Conservation (phyloP, 345 rosid genomes). For the Pistacia atlantica region DNA sequence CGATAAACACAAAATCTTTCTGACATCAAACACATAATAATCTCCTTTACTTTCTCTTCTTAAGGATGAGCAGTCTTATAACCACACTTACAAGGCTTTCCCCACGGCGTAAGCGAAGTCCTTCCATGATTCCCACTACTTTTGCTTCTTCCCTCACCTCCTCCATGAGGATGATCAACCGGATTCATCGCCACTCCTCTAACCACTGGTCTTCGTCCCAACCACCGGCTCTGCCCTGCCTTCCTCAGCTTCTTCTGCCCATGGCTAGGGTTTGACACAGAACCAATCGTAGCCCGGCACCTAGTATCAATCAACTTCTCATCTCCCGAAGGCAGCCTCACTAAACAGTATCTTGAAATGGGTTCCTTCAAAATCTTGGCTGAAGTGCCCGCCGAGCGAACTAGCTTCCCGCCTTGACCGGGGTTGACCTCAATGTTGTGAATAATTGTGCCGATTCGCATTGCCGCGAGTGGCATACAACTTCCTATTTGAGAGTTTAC, state of each 20-base stretch:
- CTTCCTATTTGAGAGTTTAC: conserved; percentile 83
- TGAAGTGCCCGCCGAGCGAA: conserved; percentile 77
- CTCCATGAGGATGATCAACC: conserved; percentile 94
- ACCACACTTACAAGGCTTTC: conserved; percentile 84
- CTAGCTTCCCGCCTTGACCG: conserved; percentile 84
- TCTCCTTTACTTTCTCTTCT: conserved; percentile 44
- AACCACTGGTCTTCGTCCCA: conserved; percentile 78
- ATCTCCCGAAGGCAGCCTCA: conserved; percentile 73
- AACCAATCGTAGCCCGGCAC: conserved; percentile 78
- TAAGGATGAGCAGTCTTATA: conserved; percentile 60
- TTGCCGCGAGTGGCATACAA: conserved; percentile 77
- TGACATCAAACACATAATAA: background rate
- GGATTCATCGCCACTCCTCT: conserved; percentile 92
- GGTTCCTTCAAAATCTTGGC: conserved; percentile 93
- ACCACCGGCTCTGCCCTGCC: conserved; percentile 88
- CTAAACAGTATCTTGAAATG: conserved; percentile 44
- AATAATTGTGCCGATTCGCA: conserved; percentile 89
- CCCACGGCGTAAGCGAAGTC: conserved; percentile 80
- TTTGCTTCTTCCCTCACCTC: conserved; percentile 93
- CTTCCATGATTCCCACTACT: conserved; percentile 75
- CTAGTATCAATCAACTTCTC: conserved; percentile 65
- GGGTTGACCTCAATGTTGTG: conserved; percentile 92
- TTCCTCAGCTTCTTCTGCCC: conserved; percentile 65
- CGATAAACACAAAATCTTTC: background rate
- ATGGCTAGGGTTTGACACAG: conserved; percentile 71